Percentiles rank a stretch among this genome's conserved stretches.
phyloP scores from a whole-genome alignment of 2,329 filamentous ascomycete species.

The Pleomassaria siparia region DNA sequence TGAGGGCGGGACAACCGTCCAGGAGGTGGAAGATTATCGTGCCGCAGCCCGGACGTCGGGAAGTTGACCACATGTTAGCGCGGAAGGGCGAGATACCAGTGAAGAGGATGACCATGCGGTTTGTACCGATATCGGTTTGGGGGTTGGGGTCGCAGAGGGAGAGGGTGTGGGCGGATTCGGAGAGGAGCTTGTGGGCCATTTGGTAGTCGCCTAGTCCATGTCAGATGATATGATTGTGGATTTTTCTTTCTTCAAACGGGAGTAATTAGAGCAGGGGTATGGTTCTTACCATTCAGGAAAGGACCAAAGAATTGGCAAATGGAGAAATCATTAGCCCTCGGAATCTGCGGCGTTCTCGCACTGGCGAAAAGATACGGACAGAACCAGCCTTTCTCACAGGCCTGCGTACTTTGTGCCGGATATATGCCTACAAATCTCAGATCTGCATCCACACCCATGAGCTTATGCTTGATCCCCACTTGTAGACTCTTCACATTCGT shows the following conservation, averaged over 20 bases:
- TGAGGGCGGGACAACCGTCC: slow-evolving; percentile 40
- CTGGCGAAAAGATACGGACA: slow-evolving; percentile 41
- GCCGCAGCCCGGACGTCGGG: slow-evolving; percentile 41
- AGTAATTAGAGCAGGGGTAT: slow-evolving; percentile 6
- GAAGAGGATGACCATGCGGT: slow-evolving; percentile 41
- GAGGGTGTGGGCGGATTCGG: slow-evolving; percentile 34
- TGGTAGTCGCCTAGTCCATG: slow-evolving; percentile 34
- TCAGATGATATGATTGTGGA: not conserved
- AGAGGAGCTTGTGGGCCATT: slow-evolving; percentile 40
- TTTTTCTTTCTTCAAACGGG: not conserved
- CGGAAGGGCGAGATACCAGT: slow-evolving; percentile 42
- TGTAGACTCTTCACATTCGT: slow-evolving; percentile 40
- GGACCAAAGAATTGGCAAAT: slow-evolving; percentile 43
- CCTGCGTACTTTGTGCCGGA: slow-evolving; percentile 22
- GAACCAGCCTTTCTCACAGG: slow-evolving; percentile 43
- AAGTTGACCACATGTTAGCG: slow-evolving; percentile 40
- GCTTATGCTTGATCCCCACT: slow-evolving; percentile 43
- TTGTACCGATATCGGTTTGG: slow-evolving; percentile 29
- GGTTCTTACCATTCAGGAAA: slow-evolving; percentile 37
- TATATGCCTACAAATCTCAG: slow-evolving; percentile 33
- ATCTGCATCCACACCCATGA: slow-evolving; percentile 45
- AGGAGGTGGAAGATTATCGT: slow-evolving; percentile 42
- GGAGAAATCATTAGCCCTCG: slow-evolving; percentile 37
- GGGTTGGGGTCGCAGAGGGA: slow-evolving; percentile 35
- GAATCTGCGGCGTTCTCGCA: slow-evolving; percentile 34